Percentiles rank a stretch among this genome's conserved stretches.
These are phyloP conservation scores for Cucurbita maxima DNA, from an alignment of 306 rosid genomes.

Conservation along the genomic window DNA sequence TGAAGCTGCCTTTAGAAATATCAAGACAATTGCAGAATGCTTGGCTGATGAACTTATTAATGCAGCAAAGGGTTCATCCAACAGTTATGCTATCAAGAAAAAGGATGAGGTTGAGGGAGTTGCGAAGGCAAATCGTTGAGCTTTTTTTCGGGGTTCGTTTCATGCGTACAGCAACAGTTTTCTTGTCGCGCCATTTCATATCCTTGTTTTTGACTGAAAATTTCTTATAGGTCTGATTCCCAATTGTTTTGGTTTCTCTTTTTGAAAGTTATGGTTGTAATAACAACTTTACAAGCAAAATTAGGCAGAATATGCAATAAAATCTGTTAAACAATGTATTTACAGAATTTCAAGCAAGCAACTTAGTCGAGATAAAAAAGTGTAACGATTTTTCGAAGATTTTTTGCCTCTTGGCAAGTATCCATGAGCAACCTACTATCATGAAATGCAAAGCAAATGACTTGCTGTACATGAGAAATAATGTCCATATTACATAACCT, in stretches of 20 bases:
- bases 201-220: not conserved
- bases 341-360: not conserved
- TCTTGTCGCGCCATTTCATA: not conserved
- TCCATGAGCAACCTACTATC: conserved; percentile 96
- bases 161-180: not conserved
- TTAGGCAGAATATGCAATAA: not conserved
- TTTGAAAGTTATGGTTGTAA: too few relatives aligned
- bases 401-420: conserved; percentile 97
- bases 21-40: conserved; percentile 5
- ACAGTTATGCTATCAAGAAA: conserved; percentile 4
- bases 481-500: conserved; percentile 97
- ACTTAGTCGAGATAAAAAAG: conserved; percentile 80
- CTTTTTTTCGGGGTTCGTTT: not conserved
- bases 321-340: not conserved
- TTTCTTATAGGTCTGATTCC: too few relatives aligned
- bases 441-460: conserved; percentile 96
- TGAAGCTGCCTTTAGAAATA: conserved; percentile 3
- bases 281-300: not conserved
- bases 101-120: conserved; percentile 2
- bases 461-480: conserved; percentile 92
- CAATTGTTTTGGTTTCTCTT: too few relatives aligned
- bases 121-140: conserved; percentile 3
- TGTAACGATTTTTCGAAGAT: conserved; percentile 85
- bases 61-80: conserved; percentile 1
- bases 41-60: conserved; percentile 5